A percentile compares a stretch with the other conserved stretches of the same genome.
phyloP scores from a whole-genome alignment of 2,329 filamentous ascomycete species.

The Aspergillus sp. region DNA sequence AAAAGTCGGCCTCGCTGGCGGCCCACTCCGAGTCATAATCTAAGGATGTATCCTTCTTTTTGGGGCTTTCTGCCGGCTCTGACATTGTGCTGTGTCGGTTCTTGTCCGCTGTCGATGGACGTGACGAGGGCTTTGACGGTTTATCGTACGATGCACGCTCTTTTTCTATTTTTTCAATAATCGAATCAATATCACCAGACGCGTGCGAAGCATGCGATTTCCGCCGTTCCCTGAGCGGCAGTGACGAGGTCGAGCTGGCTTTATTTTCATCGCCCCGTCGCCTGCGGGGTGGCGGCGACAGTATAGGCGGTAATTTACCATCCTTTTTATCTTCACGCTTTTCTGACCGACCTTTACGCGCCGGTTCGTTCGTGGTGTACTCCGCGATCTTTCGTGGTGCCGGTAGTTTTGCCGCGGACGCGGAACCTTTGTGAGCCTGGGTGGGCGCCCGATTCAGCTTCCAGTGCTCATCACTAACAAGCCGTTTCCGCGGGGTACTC shows the following conservation, averaged over 20 bases:
- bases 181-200: constrained; percentile 21
- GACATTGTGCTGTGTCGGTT: constrained; percentile 23
- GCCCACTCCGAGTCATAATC: constrained; percentile 38
- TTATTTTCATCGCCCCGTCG: constrained; percentile 30
- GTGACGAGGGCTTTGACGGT: constrained; percentile 21
- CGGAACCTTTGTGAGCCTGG: constrained; percentile 26
- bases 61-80: constrained; percentile 24
- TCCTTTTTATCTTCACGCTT: constrained; percentile 29
- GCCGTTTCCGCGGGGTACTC: constrained; percentile 80
- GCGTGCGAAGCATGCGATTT: constrained; percentile 21
- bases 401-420: constrained; percentile 39
- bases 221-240: constrained; percentile 26
- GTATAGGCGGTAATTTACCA: constrained; percentile 22
- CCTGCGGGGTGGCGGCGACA: constrained; percentile 23
- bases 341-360: constrained; percentile 24
- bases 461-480: constrained; percentile 91
- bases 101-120: constrained; percentile 24
- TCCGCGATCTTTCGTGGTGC: constrained; percentile 44
- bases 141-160: constrained; percentile 18
- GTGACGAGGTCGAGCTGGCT: constrained; percentile 22
- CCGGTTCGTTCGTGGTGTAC: constrained; percentile 36
- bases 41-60: constrained; percentile 26
- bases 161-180: constrained; percentile 21
- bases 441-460: constrained; percentile 54
- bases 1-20: constrained; percentile 40